Evolutionary conservation across 2,329 filamentous ascomycete species (phyloP), one percentile per base, ranked within the genome.

Genomic region (Sordariomycetes sp.): DNA sequence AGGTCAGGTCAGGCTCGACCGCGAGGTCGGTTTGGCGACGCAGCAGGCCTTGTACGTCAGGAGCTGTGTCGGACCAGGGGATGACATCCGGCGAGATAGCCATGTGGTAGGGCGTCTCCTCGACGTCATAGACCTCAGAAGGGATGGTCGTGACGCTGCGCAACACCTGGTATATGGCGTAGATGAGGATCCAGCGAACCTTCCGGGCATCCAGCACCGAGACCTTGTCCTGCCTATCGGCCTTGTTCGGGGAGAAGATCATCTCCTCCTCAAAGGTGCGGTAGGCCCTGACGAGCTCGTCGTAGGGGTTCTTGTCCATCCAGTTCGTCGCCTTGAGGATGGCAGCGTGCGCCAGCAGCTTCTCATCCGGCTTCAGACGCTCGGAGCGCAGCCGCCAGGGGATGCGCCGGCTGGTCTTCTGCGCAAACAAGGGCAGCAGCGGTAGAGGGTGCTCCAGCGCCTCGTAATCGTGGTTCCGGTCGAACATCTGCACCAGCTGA

Each of bases 171-270:
- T 86, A 70, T 4, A 76, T 69, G 14, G 76, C 70, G 46, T 90
- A 90, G 6, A 90, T 69, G 23, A 88, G 51, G 20, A 88, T 72
- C 84, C 84, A 92, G 25, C 84, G 70, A 12, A 87, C 72, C 53
- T 86, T 88, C 26, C 85, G 75, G 2, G 75, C 82, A 42, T 90
- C 84, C 8, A 69, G 62, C 9, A 75, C 58, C 0, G 55, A 55
- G 3, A 61, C 47, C 46, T 73, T 77, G 23, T 76, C 72, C 6
- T 53, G 39, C 37, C 72, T 75, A 38, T 80, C 72, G 1, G 61
- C 58, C 39, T 70, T 76, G 15, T 62, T 58, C 3, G 69, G 64
- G 1, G 58, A 55, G 31, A 66, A 55, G 15, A 70, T 52, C 7
- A 64, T 66, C 6, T 75, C 67, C 34, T 75, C 71, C 47, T 92